Conservation (phyloP, 2,329 filamentous ascomycete species). For the Scedosporium minutisporum region DNA sequence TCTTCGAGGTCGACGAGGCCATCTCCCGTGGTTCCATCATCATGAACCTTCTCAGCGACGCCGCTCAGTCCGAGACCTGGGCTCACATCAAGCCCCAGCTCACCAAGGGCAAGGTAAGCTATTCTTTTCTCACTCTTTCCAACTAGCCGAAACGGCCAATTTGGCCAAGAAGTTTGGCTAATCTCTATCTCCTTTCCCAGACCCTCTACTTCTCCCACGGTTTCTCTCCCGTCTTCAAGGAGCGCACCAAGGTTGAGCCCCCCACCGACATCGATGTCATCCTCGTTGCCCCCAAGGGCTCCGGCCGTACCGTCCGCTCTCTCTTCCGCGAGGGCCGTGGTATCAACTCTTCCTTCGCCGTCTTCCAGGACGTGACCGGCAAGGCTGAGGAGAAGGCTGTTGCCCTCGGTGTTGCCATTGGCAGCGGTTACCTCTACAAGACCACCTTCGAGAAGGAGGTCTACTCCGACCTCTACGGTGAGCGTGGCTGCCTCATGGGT, state of each 20-base stretch:
- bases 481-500: conserved; percentile 99
- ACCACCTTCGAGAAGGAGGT: conserved; percentile 99
- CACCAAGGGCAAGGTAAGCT: conserved; percentile 87
- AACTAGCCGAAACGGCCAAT: neutral
- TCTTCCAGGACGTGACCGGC: conserved; percentile 97
- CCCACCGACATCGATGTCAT: conserved; percentile 96
- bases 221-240: conserved; percentile 99
- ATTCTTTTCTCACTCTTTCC: neutral
- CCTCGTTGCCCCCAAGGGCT: conserved; percentile 98
- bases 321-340: conserved; percentile 99
- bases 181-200: conserved; percentile 34
- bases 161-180: neutral
- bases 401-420: conserved; percentile 92
- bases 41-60: conserved; percentile 99
- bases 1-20: conserved; percentile 96
- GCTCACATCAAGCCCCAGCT: conserved; percentile 95
- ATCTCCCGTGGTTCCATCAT: conserved; percentile 87
- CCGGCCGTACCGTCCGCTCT: conserved; percentile 93
- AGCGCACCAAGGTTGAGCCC: conserved; percentile 97
- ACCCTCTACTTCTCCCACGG: conserved; percentile 99
- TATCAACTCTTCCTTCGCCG: conserved; percentile 98
- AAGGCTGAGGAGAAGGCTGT: conserved; percentile 97
- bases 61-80: conserved; percentile 98
- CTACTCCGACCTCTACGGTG: conserved; percentile 98
- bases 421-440: conserved; percentile 98